phyloP scores from a whole-genome alignment of 2,329 filamentous ascomycete genomes.

The Ophiostoma angusticollis region DNA sequence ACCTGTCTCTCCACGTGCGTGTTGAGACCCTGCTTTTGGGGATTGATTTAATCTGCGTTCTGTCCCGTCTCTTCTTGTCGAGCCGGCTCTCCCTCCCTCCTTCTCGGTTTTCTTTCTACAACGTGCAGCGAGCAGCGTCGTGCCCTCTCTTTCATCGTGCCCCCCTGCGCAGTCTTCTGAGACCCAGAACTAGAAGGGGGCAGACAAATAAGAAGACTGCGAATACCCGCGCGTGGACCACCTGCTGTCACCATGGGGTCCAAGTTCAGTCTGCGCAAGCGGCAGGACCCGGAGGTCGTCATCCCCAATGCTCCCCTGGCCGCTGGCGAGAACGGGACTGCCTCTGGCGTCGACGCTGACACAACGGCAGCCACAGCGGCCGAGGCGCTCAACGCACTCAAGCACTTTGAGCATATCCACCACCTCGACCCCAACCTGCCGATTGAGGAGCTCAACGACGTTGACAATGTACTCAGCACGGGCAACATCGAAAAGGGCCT shows the following conservation, averaged over 20 bases:
- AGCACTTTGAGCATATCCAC: conserved; percentile 46
- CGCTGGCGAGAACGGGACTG: neutral
- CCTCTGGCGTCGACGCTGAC: neutral
- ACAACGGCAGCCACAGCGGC: conserved; percentile 8
- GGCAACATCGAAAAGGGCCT: conserved; percentile 43
- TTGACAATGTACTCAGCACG: conserved; percentile 43
- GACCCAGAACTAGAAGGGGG: too few species aligned
- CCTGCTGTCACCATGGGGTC: conserved; percentile 12
- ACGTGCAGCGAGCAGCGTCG: too few species aligned
- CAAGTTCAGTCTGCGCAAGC: conserved; percentile 25
- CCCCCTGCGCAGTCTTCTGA: too few species aligned
- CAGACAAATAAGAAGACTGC: too few species aligned
- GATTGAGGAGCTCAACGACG: conserved; percentile 46
- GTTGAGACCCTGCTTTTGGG: neutral
- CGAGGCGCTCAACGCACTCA: conserved; percentile 31
- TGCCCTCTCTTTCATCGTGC: neutral
- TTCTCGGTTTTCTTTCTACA: neutral
- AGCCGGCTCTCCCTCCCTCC: neutral
- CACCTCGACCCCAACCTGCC: conserved; percentile 53
- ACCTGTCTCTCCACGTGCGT: neutral
- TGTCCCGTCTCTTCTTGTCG: neutral
- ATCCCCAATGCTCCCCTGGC: conserved; percentile 20
- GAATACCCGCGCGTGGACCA: too few species aligned
- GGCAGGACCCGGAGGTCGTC: conserved; percentile 32
- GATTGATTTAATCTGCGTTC: neutral